Base-by-base conservation (phyloP, 2,329 filamentous ascomycete genomes). In the Aspergillus tanneri region DNA sequence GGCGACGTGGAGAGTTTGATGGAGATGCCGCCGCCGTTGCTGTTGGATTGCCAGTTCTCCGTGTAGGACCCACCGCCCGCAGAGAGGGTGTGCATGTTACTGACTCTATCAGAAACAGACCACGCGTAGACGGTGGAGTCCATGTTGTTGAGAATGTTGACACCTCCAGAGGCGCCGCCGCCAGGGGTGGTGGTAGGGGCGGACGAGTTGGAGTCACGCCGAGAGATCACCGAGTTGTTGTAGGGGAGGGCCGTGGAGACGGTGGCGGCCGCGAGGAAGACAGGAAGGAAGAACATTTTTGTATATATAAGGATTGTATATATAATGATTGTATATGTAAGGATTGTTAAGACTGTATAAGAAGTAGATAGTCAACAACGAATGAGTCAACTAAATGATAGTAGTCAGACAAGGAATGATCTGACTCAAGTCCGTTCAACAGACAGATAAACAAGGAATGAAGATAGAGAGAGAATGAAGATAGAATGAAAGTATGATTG, bases 1-100 rank as follows among this genome's bases (percentile, higher is more conserved):
- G 59, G 54, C 16, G 53, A 48, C 51, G 63, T 62, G 49, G 70
- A 59, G 30, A 73, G 58, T 65, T 73, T 73, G 62, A 73, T 71
- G 39, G 69, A 72, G 52, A 72, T 56, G 53, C 70, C 71, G 36
- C 71, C 71, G 36, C 68, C 70, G 52, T 69, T 65, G 54, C 59
- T 50, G 60, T 69, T 70, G 52, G 43, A 49, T 46, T 58, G 58
- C 64, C 64, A 72, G 30, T 54, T 34, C 52, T 72, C 68, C 3
- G 53, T 47, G 62, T 66, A 70, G 54, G 49, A 59, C 21, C 66
- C 67, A 43, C 70, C 69, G 43, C 52, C 54, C 54, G 64, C 57
- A 24, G 51, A 40, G 46, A 73, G 55, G 48, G 57, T 67, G 37
- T 65, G 49, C 67, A 69, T 72, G 44, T 62, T 46, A 40, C 64